A percentile compares a stretch with the other conserved stretches of the same genome.
Evolutionary conservation across 2,329 filamentous ascomycete species (phyloP).

Genomic region (Fusarium fracticaudum): DNA sequence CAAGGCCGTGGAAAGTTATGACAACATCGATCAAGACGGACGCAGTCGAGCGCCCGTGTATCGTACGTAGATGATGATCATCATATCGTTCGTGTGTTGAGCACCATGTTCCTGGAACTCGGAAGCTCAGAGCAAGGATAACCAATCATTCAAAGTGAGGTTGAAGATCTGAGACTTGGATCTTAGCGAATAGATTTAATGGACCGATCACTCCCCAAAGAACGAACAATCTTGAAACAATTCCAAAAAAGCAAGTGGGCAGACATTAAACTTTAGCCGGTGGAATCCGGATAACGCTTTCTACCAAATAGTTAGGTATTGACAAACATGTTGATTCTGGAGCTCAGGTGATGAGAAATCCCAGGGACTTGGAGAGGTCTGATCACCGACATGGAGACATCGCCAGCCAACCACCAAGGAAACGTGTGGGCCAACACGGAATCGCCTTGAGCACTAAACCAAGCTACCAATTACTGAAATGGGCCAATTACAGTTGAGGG

Average conservation of each 20-base stretch:
- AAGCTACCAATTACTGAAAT: constrained; percentile 7
- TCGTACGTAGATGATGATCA: constrained; percentile 12
- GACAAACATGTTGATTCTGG: not conserved
- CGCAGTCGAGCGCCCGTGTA: constrained; percentile 11
- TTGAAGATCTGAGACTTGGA: constrained; percentile 16
- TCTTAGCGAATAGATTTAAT: constrained; percentile 12
- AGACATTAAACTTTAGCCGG: not conserved
- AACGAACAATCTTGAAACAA: not conserved
- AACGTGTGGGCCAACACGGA: constrained; percentile 3
- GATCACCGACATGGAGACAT: constrained; percentile 8
- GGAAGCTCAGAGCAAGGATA: constrained; percentile 13
- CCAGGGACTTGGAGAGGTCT: constrained; percentile 10
- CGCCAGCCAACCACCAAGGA: not conserved
- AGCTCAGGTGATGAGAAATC: not conserved
- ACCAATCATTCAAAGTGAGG: not conserved
- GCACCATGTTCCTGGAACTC: constrained; percentile 1
- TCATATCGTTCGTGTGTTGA: not conserved
- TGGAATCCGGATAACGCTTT: not conserved
- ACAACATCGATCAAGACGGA: not conserved
- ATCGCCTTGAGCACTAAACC: not conserved
- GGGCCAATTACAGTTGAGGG: constrained; percentile 6
- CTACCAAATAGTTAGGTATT: not conserved
- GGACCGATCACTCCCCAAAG: not conserved
- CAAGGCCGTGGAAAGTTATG: not conserved
- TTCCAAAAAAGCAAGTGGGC: not conserved